Conservation (phyloP, 805 yeast genomes). For the Teunomyces barrocoloradensis region DNA sequence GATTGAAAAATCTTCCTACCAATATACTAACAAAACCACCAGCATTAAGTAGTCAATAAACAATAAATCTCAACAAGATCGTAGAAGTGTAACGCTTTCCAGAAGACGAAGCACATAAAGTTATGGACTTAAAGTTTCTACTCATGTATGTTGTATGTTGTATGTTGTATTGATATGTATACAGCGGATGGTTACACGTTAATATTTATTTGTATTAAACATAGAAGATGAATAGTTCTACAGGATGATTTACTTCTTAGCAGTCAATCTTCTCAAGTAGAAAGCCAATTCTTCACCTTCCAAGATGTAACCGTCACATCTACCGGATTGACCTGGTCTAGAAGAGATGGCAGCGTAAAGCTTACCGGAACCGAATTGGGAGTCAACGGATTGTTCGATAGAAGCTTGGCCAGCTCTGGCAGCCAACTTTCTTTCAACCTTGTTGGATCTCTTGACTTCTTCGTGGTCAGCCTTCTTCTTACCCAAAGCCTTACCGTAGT, state of each 20-base stretch:
- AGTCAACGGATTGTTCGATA: constrained; percentile 86
- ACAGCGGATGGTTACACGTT: constrained; percentile 3
- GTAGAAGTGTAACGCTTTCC: background rate
- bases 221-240: constrained; percentile 3
- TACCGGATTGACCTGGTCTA: constrained; percentile 99
- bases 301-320: constrained; percentile 99
- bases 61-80: background rate
- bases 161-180: constrained; percentile 1
- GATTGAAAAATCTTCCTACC: background rate
- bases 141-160: no score
- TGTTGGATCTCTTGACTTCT: constrained; percentile 65
- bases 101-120: background rate
- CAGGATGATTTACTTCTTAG: constrained; percentile 76
- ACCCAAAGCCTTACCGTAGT: constrained; percentile 93
- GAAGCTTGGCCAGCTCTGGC: constrained; percentile 82
- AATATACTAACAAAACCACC: background rate
- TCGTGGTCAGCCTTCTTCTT: constrained; percentile 66
- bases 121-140: background rate
- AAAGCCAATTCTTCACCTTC: constrained; percentile 99
- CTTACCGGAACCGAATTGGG: constrained; percentile 99
- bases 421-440: constrained; percentile 89
- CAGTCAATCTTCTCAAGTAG: constrained; percentile 99
- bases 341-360: constrained; percentile 98
- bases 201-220: constrained; percentile 3
- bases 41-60: constrained; percentile 1